Base-by-base conservation (phyloP, 108 stramenopile genomes). In the Cylindrotheca closterium region DNA sequence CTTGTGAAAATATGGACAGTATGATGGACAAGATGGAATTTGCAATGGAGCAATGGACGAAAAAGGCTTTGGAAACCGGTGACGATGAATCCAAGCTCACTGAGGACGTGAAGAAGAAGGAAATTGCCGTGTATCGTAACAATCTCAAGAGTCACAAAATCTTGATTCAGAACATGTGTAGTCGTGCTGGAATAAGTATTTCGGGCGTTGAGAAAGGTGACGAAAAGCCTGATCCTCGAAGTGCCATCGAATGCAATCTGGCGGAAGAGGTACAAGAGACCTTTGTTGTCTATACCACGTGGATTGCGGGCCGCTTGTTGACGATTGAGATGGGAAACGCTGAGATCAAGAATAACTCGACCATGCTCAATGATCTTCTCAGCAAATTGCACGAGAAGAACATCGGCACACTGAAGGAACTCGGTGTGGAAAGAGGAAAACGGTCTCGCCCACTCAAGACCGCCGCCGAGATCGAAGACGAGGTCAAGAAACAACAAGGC, bases 1-100 rank as follows among this genome's bases (percentile, higher is more conserved):
- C 77, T 47, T 82, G 81, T 45, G 81, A 82, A 51, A 33, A 61
- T 12, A 82, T 82, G 81, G 81, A 82, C 60, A 77, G 74, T 49
- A 58, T 70, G 53, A 67, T 78, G 73, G 81, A 82, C 27, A 73
- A 71, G 42, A 67, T 82, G 55, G 81, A 78, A 23, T 60, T 49
- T 42, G 65, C 52, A 18, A 60, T 68, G 67, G 51, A 34, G 5
- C 54, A 65, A 60, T 78, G 81, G 81, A 53, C 78, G 19, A 73
- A 82, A 50, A 54, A 62, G 23, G 65, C 61, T 15, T 28, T 71
- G 15, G 49, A 62, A 19, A 50, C 48, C 30, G 79, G 74, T 24
- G 61, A 68, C 53, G 70, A 74, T 27, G 50, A 67, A 19, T 60
- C 64, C 3, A 73, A 73, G 34, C 25, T 73, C 3, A 68, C 66